Evolutionary conservation across 2,329 filamentous ascomycete genomes (phyloP).

Genomic region (Ophiostoma triangulosporum): DNA sequence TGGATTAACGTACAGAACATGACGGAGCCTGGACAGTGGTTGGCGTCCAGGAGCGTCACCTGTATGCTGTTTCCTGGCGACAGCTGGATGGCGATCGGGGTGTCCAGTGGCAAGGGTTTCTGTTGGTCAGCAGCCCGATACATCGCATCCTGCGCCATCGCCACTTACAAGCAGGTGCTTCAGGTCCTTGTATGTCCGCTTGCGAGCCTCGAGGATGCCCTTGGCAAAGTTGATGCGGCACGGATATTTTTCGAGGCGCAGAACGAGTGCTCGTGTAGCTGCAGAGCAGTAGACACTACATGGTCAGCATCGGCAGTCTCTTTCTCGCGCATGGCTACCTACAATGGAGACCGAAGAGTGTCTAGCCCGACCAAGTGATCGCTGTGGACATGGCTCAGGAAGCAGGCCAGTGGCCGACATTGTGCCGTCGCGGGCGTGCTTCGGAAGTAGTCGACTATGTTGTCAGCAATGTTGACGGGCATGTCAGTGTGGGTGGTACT

Average conservation of each 20-base stretch:
- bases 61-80: constrained; percentile 53
- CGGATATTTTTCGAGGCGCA: constrained; percentile 65
- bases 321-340: constrained; percentile 18
- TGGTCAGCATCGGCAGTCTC: background rate
- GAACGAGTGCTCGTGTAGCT: constrained; percentile 66
- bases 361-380: constrained; percentile 79
- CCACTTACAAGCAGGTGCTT: constrained; percentile 43
- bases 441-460: constrained; percentile 71
- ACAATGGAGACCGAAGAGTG: constrained; percentile 61
- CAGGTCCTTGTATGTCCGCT: constrained; percentile 65
- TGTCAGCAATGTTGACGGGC: background rate
- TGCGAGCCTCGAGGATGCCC: constrained; percentile 60
- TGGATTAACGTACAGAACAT: constrained; percentile 56
- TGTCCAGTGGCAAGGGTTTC: constrained; percentile 72
- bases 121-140: constrained; percentile 18
- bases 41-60: constrained; percentile 79
- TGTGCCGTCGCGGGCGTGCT: constrained; percentile 27
- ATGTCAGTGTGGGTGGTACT: background rate
- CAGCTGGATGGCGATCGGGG: constrained; percentile 64
- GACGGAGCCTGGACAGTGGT: constrained; percentile 79
- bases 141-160: background rate
- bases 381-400: constrained; percentile 84
- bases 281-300: constrained; percentile 66
- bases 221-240: constrained; percentile 71
- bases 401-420: constrained; percentile 62